Percentiles rank a stretch among this genome's conserved stretches.
Conservation (phyloP, 2,329 filamentous ascomycete species). For the Monosporascus cannonballus region DNA sequence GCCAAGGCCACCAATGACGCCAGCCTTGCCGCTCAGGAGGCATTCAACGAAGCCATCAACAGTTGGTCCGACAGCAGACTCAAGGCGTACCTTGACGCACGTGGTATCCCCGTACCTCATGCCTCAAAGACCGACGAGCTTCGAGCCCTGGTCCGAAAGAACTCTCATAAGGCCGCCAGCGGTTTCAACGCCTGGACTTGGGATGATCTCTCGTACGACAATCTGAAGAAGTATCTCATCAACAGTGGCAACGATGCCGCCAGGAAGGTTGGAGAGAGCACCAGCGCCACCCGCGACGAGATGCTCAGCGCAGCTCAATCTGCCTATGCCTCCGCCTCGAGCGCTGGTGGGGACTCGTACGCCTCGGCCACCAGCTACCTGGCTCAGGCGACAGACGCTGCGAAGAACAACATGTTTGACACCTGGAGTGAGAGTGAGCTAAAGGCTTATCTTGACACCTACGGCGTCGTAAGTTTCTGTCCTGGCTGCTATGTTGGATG, state of each 20-base stretch:
- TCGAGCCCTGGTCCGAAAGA: slow-evolving; percentile 65
- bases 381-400: slow-evolving; percentile 56
- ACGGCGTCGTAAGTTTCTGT: slow-evolving; percentile 51
- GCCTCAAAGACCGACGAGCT: slow-evolving; percentile 66
- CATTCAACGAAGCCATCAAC: slow-evolving; percentile 56
- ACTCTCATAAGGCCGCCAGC: slow-evolving; percentile 62
- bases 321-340: slow-evolving; percentile 54
- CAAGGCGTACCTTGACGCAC: slow-evolving; percentile 72
- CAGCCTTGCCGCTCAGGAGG: slow-evolving; percentile 54
- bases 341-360: slow-evolving; percentile 49
- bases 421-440: slow-evolving; percentile 69
- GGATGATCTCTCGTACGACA: slow-evolving; percentile 68
- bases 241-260: slow-evolving; percentile 48
- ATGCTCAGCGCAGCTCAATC: slow-evolving; percentile 59
- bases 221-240: slow-evolving; percentile 55
- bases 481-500: slow-evolving; percentile 7
- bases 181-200: slow-evolving; percentile 73
- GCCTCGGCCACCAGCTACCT: slow-evolving; percentile 69
- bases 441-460: slow-evolving; percentile 74
- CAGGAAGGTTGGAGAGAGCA: slow-evolving; percentile 55
- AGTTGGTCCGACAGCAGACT: slow-evolving; percentile 71
- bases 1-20: slow-evolving; percentile 69
- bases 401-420: slow-evolving; percentile 62
- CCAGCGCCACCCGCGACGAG: slow-evolving; percentile 65
- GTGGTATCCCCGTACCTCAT: slow-evolving; percentile 70